These are phyloP conservation scores for Venturia aucupariae DNA, from an alignment of 2,329 filamentous ascomycete genomes.

Conservation along the genomic window DNA sequence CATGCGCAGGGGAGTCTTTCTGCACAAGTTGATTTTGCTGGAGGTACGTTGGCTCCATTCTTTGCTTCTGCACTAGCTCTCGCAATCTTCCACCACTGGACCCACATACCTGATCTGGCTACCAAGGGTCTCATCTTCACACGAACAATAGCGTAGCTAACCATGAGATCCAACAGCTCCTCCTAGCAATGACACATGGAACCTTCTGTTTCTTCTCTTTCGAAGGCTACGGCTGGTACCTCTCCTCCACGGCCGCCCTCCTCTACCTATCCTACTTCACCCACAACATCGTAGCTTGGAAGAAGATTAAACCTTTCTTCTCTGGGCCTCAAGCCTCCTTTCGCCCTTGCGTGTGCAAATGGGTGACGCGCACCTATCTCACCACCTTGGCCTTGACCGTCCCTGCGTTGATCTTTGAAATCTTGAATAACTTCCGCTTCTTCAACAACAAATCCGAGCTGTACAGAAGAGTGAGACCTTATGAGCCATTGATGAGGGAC, in stretches of 20 bases:
- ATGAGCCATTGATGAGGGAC: conserved; percentile 46
- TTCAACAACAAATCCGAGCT: conserved; percentile 47
- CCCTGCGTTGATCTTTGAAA: conserved; percentile 50
- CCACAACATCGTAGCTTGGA: conserved; percentile 59
- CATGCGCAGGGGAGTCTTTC: conserved; percentile 37
- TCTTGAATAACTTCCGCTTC: conserved; percentile 56
- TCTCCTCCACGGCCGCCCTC: conserved; percentile 50
- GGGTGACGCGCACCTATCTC: conserved; percentile 4
- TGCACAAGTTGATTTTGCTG: conserved; percentile 43
- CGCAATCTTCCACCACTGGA: neutral
- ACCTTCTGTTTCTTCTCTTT: conserved; percentile 48
- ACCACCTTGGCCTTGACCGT: conserved; percentile 48
- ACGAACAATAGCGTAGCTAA: neutral
- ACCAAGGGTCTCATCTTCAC: neutral
- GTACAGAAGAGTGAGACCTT: conserved; percentile 47
- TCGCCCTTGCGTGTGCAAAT: neutral
- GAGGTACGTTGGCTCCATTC: conserved; percentile 28
- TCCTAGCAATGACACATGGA: conserved; percentile 48
- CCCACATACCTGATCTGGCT: neutral
- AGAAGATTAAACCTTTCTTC: conserved; percentile 56
- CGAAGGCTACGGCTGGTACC: conserved; percentile 53
- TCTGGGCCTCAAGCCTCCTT: conserved; percentile 24
- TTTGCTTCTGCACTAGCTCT: neutral
- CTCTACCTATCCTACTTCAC: conserved; percentile 55
- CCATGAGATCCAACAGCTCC: conserved; percentile 29